Evolutionary conservation across 129 eudicot species (phyloP).

Genomic region (Lactuca sativa): DNA sequence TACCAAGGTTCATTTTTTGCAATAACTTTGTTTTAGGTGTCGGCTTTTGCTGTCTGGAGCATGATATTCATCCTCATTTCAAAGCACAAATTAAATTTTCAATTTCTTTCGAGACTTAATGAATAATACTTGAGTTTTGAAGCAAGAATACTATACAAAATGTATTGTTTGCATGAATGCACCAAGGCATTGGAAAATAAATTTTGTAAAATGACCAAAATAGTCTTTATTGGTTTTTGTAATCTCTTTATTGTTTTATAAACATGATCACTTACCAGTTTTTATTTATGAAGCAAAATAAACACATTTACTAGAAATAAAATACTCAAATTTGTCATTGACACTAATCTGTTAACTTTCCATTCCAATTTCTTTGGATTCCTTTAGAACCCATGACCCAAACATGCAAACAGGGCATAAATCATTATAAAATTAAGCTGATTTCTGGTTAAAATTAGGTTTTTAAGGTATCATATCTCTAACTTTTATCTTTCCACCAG

Average conservation of each 20-base stretch:
- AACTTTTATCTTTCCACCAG: constrained; percentile 39
- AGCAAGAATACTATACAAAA: background rate
- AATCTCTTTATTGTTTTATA: too few species aligned
- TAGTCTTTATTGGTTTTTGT: background rate
- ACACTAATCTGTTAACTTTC: too few species aligned
- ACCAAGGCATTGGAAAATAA: background rate
- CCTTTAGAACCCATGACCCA: too few species aligned
- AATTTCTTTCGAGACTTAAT: background rate
- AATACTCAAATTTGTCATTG: too few species aligned
- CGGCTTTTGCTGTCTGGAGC: constrained; percentile 9
- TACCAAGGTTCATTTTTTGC: constrained; percentile 63
- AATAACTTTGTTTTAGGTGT: background rate
- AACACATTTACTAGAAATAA: too few species aligned
- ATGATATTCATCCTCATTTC: constrained; percentile 12
- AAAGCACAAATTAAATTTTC: constrained; percentile 2
- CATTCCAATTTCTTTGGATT: too few species aligned
- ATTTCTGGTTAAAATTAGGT: constrained; percentile 3
- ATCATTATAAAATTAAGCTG: constrained; percentile 6
- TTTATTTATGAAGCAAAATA: too few species aligned
- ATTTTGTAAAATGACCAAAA: background rate
- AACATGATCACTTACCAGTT: too few species aligned
- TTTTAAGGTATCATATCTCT: constrained; percentile 2
- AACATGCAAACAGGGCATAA: too few species aligned
- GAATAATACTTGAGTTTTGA: background rate
- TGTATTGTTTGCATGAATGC: constrained; percentile 9